These are phyloP conservation scores for Isoetes engelmannii DNA, from an alignment of 83 land plant genomes.

Conservation along the genomic window DNA sequence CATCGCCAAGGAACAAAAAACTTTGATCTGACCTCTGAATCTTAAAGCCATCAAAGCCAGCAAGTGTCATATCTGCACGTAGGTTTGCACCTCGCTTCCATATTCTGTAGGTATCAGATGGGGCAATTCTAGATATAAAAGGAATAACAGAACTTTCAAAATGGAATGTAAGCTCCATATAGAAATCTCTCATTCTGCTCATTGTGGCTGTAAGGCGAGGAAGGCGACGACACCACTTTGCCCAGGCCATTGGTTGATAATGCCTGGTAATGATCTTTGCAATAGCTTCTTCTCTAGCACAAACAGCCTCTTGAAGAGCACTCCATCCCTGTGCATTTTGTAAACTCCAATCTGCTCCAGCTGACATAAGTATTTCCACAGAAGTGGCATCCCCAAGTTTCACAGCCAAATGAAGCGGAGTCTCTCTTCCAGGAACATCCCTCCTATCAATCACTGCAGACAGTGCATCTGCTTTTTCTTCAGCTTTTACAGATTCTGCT, in stretches of 20 bases:
- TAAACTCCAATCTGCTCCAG: constrained; percentile 67
- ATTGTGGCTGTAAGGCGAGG: constrained; percentile 57
- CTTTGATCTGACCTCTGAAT: constrained; percentile 82
- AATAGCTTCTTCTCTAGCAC: constrained; percentile 51
- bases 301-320: constrained; percentile 71
- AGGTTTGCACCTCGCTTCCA: constrained; percentile 77
- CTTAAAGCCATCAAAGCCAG: constrained; percentile 77
- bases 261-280: constrained; percentile 58
- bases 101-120: constrained; percentile 73
- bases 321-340: constrained; percentile 77
- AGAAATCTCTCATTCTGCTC: constrained; percentile 75
- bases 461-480: constrained; percentile 51
- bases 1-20: constrained; percentile 74
- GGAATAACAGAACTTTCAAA: constrained; percentile 86
- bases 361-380: constrained; percentile 48
- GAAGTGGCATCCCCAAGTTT: constrained; percentile 43
- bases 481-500: constrained; percentile 48
- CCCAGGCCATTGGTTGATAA: constrained; percentile 78
- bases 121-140: constrained; percentile 60
- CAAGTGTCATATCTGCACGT: constrained; percentile 76
- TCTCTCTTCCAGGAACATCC: constrained; percentile 57
- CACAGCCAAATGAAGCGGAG: constrained; percentile 66
- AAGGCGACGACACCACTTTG: constrained; percentile 73
- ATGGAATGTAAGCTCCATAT: constrained; percentile 69
- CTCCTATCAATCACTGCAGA: constrained; percentile 55